A percentile compares a stretch with the other conserved stretches of the same genome.
phyloP scores from a whole-genome alignment of 768 basidiomycete species.

The Trametes punicea region DNA sequence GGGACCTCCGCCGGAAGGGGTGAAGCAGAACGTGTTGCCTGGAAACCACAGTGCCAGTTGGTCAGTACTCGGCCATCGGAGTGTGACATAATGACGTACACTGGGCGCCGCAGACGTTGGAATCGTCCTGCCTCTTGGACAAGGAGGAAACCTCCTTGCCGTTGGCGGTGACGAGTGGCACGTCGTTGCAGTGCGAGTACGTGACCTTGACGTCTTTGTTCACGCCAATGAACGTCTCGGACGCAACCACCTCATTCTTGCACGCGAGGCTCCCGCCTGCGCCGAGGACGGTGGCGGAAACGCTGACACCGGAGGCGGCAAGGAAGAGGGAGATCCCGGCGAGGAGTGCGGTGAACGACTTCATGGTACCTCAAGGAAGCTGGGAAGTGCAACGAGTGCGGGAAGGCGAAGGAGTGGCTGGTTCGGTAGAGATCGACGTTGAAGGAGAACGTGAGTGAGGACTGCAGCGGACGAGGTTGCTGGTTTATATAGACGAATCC shows the following conservation, averaged over 20 bases:
- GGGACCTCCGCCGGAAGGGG: constrained; percentile 44
- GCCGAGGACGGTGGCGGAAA: not conserved
- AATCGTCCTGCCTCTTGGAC: constrained; percentile 27
- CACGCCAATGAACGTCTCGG: constrained; percentile 38
- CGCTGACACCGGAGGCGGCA: not conserved
- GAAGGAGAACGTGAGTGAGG: too few relatives aligned
- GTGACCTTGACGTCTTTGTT: constrained; percentile 42
- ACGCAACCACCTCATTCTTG: not conserved
- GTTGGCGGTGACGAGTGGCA: constrained; percentile 4
- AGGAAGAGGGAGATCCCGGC: not conserved
- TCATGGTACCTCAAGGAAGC: not conserved
- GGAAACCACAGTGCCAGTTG: not conserved
- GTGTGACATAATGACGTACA: constrained; percentile 31
- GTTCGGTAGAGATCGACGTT: too few relatives aligned
- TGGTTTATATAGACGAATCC: too few relatives aligned
- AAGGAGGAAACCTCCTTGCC: constrained; percentile 1
- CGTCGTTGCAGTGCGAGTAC: constrained; percentile 30
- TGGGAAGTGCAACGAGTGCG: not conserved
- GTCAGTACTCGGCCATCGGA: not conserved
- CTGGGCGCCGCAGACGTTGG: constrained; percentile 38
- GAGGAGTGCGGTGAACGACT: not conserved
- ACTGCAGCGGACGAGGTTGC: too few relatives aligned
- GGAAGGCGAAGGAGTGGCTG: not conserved
- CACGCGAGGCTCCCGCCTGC: not conserved
- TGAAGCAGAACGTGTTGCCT: constrained; percentile 41